These are phyloP conservation scores for Baudoinia panamericana DNA, from an alignment of 495 filamentous ascomycete genomes.

Conservation along the genomic window DNA sequence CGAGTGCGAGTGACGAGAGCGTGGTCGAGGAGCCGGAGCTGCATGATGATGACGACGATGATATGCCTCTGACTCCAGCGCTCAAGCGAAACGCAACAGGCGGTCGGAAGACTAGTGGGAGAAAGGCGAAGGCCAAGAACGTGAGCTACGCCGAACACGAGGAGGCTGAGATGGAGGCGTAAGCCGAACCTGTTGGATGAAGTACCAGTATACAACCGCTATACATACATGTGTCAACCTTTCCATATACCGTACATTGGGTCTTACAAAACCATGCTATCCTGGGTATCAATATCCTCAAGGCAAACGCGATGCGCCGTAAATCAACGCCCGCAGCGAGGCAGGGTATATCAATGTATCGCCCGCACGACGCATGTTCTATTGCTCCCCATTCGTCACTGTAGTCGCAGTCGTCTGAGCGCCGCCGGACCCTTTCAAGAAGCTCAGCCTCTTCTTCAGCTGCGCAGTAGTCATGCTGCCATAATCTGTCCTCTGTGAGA, in stretches of 20 bases:
- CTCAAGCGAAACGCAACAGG: not conserved
- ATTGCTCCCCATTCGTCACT: no score
- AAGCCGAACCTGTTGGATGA: no score
- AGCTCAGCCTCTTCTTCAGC: slow-evolving; percentile 59
- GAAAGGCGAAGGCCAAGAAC: slow-evolving; percentile 11
- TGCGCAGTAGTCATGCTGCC: slow-evolving; percentile 24
- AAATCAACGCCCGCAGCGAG: no score
- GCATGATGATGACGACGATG: slow-evolving; percentile 5
- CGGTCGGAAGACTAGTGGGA: slow-evolving; percentile 3
- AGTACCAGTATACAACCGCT: no score
- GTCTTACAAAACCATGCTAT: no score
- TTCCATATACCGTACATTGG: no score
- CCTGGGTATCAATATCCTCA: no score
- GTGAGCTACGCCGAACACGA: slow-evolving; percentile 19
- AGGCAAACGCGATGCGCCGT: no score
- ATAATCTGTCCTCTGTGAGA: slow-evolving; percentile 25
- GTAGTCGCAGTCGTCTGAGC: not conserved
- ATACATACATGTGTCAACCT: no score
- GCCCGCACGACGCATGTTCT: no score
- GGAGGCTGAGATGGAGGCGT: slow-evolving; percentile 11
- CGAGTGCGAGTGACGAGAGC: slow-evolving; percentile 13
- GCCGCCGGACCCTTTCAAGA: slow-evolving; percentile 32
- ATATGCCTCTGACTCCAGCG: slow-evolving; percentile 5
- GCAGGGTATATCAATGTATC: no score
- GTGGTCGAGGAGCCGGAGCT: slow-evolving; percentile 1